Evolutionary conservation across 1,139 yeast genomes (phyloP).

Genomic region (Hansenula anomala): DNA sequence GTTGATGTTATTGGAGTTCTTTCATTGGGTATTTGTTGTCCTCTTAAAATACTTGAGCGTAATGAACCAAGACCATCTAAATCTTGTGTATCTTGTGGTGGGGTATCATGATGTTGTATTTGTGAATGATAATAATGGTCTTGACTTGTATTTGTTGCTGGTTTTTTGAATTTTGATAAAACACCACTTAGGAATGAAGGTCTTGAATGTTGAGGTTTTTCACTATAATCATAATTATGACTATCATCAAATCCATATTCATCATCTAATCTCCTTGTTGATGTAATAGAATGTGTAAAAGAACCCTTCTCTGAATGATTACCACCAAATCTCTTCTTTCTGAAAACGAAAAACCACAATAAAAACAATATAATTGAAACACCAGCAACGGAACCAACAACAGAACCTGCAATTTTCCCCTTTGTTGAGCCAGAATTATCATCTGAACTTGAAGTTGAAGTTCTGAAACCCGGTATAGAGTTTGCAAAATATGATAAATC

Average conservation of each 20-base stretch:
- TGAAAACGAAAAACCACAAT: conserved; percentile 14
- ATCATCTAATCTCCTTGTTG: conserved; percentile 17
- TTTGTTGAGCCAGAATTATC: conserved; percentile 11
- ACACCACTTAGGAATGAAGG: background rate
- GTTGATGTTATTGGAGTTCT: conserved; percentile 1
- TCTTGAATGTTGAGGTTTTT: background rate
- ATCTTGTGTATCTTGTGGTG: background rate
- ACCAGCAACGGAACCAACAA: conserved; percentile 39
- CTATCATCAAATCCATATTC: conserved; percentile 3
- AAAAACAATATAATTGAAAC: conserved; percentile 23
- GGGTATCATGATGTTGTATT: background rate
- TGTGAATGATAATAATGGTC: no score
- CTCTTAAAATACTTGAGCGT: conserved; percentile 10
- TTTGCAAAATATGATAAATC: conserved; percentile 21
- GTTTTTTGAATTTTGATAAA: background rate
- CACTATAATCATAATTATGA: background rate
- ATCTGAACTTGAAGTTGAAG: background rate
- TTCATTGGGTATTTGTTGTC: conserved; percentile 9
- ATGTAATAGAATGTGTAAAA: conserved; percentile 18
- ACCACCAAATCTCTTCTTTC: conserved; percentile 5
- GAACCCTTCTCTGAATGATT: conserved; percentile 14
- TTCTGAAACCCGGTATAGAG: background rate
- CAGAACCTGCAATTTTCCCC: conserved; percentile 39
- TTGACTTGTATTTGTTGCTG: no score
- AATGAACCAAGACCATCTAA: conserved; percentile 5